These are phyloP conservation scores for Mucor mucedo DNA, from an alignment of 371 early-diverging fungal genomes.

Conservation along the genomic window DNA sequence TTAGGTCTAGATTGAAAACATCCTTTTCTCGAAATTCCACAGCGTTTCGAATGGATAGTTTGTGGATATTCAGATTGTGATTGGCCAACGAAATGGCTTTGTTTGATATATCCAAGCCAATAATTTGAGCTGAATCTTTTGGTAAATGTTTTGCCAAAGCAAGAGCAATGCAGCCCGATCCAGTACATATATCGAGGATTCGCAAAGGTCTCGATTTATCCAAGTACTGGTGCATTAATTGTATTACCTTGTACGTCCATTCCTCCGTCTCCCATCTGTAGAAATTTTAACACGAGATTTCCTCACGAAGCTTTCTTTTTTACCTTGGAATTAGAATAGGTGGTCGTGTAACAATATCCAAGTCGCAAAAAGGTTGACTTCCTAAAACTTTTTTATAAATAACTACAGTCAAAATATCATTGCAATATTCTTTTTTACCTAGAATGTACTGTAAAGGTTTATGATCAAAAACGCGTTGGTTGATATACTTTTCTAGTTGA, in stretches of 20 bases:
- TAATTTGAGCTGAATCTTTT: slow-evolving; percentile 33
- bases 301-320: not conserved
- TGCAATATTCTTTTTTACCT: slow-evolving; percentile 35
- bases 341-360: slow-evolving; percentile 72
- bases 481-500: slow-evolving; percentile 39
- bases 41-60: slow-evolving; percentile 14
- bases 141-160: slow-evolving; percentile 72
- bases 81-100: slow-evolving; percentile 57
- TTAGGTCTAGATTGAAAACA: slow-evolving; percentile 33
- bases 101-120: slow-evolving; percentile 47
- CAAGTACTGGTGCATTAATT: slow-evolving; percentile 36
- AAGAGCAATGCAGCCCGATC: slow-evolving; percentile 87
- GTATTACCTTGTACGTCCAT: slow-evolving; percentile 72
- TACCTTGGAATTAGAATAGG: slow-evolving; percentile 88
- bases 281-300: not conserved
- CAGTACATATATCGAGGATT: slow-evolving; percentile 89
- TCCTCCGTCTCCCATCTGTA: slow-evolving; percentile 92
- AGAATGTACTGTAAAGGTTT: slow-evolving; percentile 91
- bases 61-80: slow-evolving; percentile 42
- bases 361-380: slow-evolving; percentile 80
- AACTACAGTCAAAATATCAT: not conserved
- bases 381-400: slow-evolving; percentile 36
- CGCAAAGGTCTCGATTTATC: slow-evolving; percentile 40
- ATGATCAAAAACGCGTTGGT: slow-evolving; percentile 57
- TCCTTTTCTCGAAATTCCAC: slow-evolving; percentile 55